Evolutionary conservation across 2,329 filamentous ascomycete species (phyloP), one percentile per base, ranked within the genome.

Genomic region (Shiraia bambusicola): DNA sequence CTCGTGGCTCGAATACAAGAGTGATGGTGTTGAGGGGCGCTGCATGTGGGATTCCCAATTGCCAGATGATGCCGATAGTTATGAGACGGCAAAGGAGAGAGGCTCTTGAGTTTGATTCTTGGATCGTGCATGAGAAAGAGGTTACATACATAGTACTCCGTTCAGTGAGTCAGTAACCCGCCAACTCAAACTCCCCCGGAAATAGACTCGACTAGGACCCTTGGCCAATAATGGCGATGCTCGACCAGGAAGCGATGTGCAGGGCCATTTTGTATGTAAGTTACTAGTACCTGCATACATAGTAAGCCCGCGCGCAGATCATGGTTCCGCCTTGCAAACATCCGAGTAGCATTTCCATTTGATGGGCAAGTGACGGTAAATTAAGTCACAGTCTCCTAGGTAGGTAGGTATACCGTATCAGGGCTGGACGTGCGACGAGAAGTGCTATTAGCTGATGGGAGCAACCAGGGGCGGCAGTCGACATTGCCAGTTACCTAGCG

Each of bases 261-360:
- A 34, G 24, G 15, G 25, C 49, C 50, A 32, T 45, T 44, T 34
- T 46, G 56, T 59, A n/a, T n/a, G n/a, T n/a, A n/a, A n/a, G n/a
- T n/a, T n/a, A n/a, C n/a, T n/a, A n/a, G n/a, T n/a, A 56, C 56
- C 56, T 59, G 54, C 56, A 52, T 59, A n/a, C n/a, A n/a, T n/a
- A n/a, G n/a, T n/a, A 34, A 39, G 37, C 36, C 41, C 26, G 36
- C 38, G 45, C 47, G 42, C 45, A 30, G 49, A 30, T 42, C 45
- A 49, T 51, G 45, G 47, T 48, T 51, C 40, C 40, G 45, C 37
- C 37, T 50, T 38, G 47, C 40, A 28, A 28, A 34, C 40, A 46
- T 43, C 28, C 45, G 47, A 47, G 47, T 45, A 49, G 46, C 31
- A 49, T 46, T 51, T 50, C 47, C 49, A 45, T 52, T 53, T 45